These are phyloP conservation scores for Didymella exigua DNA, from an alignment of 2,329 filamentous ascomycete species.

Conservation along the genomic window DNA sequence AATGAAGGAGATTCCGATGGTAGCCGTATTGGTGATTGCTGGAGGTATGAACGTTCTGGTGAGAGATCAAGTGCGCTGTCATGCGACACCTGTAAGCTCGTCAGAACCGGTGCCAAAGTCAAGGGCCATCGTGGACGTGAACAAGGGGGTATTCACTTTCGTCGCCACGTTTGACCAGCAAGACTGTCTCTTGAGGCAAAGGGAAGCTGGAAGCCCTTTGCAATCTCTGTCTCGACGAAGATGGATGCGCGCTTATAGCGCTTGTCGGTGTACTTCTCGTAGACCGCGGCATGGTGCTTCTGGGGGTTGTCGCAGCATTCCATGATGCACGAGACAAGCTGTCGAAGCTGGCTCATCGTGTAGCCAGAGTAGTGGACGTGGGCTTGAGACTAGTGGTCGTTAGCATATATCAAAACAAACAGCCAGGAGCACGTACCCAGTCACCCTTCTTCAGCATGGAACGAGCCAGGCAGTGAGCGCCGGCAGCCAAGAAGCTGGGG, in stretches of 20 bases:
- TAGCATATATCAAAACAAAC: slow-evolving; percentile 36
- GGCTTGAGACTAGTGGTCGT: slow-evolving; percentile 67
- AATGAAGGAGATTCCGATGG: slow-evolving; percentile 43
- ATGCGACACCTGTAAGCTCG: slow-evolving; percentile 30
- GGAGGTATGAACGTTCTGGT: slow-evolving; percentile 21
- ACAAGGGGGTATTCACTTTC: slow-evolving; percentile 44
- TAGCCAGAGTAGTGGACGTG: slow-evolving; percentile 96
- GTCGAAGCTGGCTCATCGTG: slow-evolving; percentile 81
- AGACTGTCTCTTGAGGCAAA: slow-evolving; percentile 44
- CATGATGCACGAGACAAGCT: slow-evolving; percentile 76
- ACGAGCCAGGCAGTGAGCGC: slow-evolving; percentile 88
- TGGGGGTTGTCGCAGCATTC: slow-evolving; percentile 84
- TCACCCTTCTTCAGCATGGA: slow-evolving; percentile 87
- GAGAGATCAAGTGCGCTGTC: slow-evolving; percentile 23
- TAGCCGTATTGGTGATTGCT: slow-evolving; percentile 30
- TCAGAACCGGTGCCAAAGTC: slow-evolving; percentile 34
- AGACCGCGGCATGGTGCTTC: slow-evolving; percentile 85
- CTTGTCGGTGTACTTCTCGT: slow-evolving; percentile 88
- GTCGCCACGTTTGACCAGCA: slow-evolving; percentile 44
- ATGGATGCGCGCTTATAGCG: slow-evolving; percentile 84
- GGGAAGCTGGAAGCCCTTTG: slow-evolving; percentile 63
- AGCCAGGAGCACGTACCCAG: slow-evolving; percentile 73
- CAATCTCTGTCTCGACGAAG: slow-evolving; percentile 77
- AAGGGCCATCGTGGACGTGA: slow-evolving; percentile 25
- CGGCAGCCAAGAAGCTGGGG: slow-evolving; percentile 88